These are phyloP conservation scores for Barbarea vulgaris DNA, from an alignment of 345 rosid species.

Conservation along the genomic window DNA sequence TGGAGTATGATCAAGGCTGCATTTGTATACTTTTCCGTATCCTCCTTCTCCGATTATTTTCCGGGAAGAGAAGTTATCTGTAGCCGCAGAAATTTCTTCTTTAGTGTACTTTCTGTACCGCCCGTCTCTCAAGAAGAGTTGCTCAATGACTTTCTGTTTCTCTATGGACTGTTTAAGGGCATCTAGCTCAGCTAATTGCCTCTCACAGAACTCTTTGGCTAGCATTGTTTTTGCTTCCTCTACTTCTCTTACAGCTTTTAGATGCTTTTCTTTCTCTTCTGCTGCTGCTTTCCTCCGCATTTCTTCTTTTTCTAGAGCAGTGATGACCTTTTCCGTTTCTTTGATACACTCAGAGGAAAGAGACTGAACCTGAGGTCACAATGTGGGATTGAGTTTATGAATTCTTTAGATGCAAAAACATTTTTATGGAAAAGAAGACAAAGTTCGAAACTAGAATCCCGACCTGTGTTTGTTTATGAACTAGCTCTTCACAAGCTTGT, in stretches of 20 bases:
- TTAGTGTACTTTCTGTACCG: slow-evolving; percentile 73
- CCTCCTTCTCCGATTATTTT: slow-evolving; percentile 85
- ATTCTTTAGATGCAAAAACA: neutral
- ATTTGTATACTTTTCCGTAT: slow-evolving; percentile 85
- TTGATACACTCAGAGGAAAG: slow-evolving; percentile 72
- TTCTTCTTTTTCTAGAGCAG: slow-evolving; percentile 70
- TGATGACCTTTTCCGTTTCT: slow-evolving; percentile 62
- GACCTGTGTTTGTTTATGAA: slow-evolving; percentile 75
- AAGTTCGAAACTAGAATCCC: neutral
- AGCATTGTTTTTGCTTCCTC: slow-evolving; percentile 71
- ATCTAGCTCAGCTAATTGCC: slow-evolving; percentile 71
- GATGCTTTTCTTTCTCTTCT: slow-evolving; percentile 66
- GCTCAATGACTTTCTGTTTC: slow-evolving; percentile 66
- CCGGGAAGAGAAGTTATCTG: slow-evolving; percentile 61
- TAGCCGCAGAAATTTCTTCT: slow-evolving; percentile 66
- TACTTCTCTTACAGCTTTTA: slow-evolving; percentile 65
- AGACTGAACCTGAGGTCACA: slow-evolving; percentile 55
- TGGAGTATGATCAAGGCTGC: slow-evolving; percentile 78
- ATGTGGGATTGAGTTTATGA: slow-evolving; percentile 24
- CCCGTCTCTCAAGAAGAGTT: slow-evolving; percentile 59
- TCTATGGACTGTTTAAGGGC: slow-evolving; percentile 66
- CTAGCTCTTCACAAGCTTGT: slow-evolving; percentile 72
- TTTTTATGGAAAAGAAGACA: neutral
- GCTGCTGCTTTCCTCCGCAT: slow-evolving; percentile 63
- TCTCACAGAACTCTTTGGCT: slow-evolving; percentile 60